A percentile compares a stretch with the other conserved stretches of the same genome.
Conservation (phyloP, 1,139 yeast genomes). For the Diutina scorzettiae region DNA sequence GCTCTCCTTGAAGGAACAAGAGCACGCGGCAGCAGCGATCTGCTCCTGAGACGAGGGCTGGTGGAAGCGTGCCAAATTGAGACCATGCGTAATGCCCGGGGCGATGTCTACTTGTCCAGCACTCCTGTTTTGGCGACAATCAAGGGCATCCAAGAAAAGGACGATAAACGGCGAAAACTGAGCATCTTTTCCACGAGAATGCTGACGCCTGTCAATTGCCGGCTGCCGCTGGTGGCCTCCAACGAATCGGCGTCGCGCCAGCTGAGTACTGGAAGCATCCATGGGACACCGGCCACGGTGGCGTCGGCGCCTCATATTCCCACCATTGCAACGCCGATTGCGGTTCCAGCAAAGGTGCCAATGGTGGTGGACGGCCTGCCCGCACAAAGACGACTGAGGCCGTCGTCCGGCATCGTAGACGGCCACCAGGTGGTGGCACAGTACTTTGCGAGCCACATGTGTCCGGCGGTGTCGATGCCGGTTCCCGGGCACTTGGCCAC, state of each 20-base stretch:
- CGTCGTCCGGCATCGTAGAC: too few relatives aligned
- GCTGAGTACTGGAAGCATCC: slow-evolving; percentile 6
- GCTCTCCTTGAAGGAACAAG: slow-evolving; percentile 11
- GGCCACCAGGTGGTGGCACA: too few relatives aligned
- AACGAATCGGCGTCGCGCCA: not conserved
- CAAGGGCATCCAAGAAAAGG: slow-evolving; percentile 35
- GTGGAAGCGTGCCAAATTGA: slow-evolving; percentile 37
- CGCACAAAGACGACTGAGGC: not conserved
- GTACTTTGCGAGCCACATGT: not conserved
- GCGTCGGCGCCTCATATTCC: slow-evolving; percentile 7
- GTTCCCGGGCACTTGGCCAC: not conserved
- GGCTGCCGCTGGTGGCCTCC: not conserved
- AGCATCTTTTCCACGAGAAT: slow-evolving; percentile 16
- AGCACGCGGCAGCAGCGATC: slow-evolving; percentile 15
- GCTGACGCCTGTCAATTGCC: not conserved
- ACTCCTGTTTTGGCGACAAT: slow-evolving; percentile 40
- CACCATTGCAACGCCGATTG: slow-evolving; percentile 16
- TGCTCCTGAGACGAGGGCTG: slow-evolving; percentile 23
- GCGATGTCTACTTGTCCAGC: slow-evolving; percentile 38
- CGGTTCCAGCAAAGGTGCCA: slow-evolving; percentile 15
- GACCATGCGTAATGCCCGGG: slow-evolving; percentile 42
- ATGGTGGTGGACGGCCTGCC: slow-evolving; percentile 7
- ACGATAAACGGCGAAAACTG: slow-evolving; percentile 31
- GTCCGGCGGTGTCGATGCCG: not conserved
- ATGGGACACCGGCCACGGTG: slow-evolving; percentile 10